Percentiles rank a stretch among this genome's conserved stretches.
Evolutionary conservation across 441 rosid genomes (phyloP).

Genomic region (Francoa sonchifolia): DNA sequence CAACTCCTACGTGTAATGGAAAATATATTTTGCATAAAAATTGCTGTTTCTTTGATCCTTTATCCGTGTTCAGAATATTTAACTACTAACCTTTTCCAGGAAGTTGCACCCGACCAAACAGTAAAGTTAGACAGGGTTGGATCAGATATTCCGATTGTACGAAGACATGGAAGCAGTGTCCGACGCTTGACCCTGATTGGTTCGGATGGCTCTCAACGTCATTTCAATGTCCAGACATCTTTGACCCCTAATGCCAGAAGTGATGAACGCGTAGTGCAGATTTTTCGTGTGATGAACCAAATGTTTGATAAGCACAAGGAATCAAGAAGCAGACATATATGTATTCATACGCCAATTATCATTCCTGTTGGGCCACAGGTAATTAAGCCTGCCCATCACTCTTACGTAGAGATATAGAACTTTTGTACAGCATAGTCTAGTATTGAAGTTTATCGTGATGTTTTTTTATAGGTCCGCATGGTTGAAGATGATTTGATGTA

Average conservation of each 20-base stretch:
- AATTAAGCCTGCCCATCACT: slow-evolving; percentile 10
- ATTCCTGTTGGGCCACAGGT: slow-evolving; percentile 99
- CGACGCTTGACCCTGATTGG: slow-evolving; percentile 90
- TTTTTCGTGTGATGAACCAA: slow-evolving; percentile 95
- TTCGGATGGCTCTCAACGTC: slow-evolving; percentile 93
- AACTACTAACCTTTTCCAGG: too few relatives aligned
- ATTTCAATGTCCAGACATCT: slow-evolving; percentile 95
- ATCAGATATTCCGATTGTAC: slow-evolving; percentile 93
- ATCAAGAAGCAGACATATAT: slow-evolving; percentile 82
- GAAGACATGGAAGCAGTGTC: slow-evolving; percentile 99
- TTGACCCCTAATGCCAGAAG: slow-evolving; percentile 97
- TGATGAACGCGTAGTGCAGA: slow-evolving; percentile 91
- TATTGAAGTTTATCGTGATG: not conserved
- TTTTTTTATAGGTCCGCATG: slow-evolving; percentile 71
- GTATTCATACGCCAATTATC: slow-evolving; percentile 88
- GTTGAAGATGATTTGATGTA: slow-evolving; percentile 98
- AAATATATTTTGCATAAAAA: too few relatives aligned
- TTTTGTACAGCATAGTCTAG: not conserved
- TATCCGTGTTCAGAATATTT: too few relatives aligned
- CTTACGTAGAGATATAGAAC: too few relatives aligned
- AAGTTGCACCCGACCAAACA: slow-evolving; percentile 88
- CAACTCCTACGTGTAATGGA: too few relatives aligned
- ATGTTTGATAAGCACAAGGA: slow-evolving; percentile 99
- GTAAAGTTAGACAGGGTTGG: slow-evolving; percentile 91
- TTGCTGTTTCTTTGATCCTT: too few relatives aligned